phyloP scores from a whole-genome alignment of 495 filamentous ascomycete genomes.

The Poronia punctata region DNA sequence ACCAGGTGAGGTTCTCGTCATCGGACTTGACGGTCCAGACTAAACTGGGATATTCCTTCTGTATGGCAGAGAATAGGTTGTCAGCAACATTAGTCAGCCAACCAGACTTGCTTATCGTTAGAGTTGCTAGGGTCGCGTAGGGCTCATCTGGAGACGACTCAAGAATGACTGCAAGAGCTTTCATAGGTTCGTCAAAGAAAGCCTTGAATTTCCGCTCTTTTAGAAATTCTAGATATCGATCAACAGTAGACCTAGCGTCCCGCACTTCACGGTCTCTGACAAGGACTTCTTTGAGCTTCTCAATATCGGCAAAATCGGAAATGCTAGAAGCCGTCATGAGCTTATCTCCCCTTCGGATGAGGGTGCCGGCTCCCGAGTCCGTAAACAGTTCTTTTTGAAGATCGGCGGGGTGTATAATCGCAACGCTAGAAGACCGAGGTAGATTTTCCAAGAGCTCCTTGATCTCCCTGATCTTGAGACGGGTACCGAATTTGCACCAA shows the following conservation, averaged over 20 bases:
- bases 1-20: conserved; percentile 97
- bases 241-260: conserved; percentile 75
- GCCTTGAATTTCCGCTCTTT: conserved; percentile 77
- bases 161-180: conserved; percentile 88
- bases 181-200: conserved; percentile 95
- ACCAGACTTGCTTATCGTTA: conserved; percentile 90
- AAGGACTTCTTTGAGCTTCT: conserved; percentile 72
- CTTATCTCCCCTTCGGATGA: conserved; percentile 91
- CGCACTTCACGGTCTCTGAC: conserved; percentile 79
- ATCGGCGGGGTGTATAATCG: conserved; percentile 92
- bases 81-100: conserved; percentile 97
- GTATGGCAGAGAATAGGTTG: conserved; percentile 88
- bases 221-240: conserved; percentile 76
- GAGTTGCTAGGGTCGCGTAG: conserved; percentile 77
- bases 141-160: conserved; percentile 49
- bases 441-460: conserved; percentile 85
- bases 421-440: conserved; percentile 87
- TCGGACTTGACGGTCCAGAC: conserved; percentile 96
- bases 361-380: conserved; percentile 88
- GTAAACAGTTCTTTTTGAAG: conserved; percentile 96
- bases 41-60: conserved; percentile 85
- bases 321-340: conserved; percentile 67
- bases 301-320: conserved; percentile 71
- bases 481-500: conserved; percentile 94
- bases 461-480: conserved; percentile 98